A percentile compares a stretch with the other conserved stretches of the same genome.
Conservation (phyloP, 345 rosid genomes). For the Theobroma cacao region DNA sequence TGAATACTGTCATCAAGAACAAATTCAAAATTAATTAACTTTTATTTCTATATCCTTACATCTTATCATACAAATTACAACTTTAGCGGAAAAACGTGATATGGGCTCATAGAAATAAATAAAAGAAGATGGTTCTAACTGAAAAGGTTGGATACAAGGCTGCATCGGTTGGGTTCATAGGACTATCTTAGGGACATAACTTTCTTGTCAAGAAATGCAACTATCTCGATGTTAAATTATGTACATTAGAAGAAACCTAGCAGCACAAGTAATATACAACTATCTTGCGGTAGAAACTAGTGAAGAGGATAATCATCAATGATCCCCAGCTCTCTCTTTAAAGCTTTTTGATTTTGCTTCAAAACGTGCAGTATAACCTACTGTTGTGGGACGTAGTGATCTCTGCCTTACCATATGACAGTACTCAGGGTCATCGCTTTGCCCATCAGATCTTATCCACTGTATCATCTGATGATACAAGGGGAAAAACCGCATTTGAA, state of each 20-base stretch:
- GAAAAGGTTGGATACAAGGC: background rate
- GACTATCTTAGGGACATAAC: background rate
- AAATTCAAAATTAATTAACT: too few relatives aligned
- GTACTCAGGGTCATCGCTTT: constrained; percentile 76
- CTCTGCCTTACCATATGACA: constrained; percentile 81
- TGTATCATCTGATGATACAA: constrained; percentile 90
- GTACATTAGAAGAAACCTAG: constrained; percentile 5
- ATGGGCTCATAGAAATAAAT: background rate
- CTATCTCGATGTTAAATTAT: background rate
- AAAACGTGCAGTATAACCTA: constrained; percentile 78
- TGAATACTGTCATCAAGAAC: background rate
- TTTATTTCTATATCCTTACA: background rate
- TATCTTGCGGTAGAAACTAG: background rate
- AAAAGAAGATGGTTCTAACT: constrained; percentile 8
- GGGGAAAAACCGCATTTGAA: constrained; percentile 86
- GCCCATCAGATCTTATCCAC: constrained; percentile 77
- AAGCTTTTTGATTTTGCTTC: constrained; percentile 36
- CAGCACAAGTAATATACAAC: constrained; percentile 9
- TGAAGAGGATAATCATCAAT: background rate
- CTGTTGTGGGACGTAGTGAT: constrained; percentile 67
- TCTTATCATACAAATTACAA: background rate
- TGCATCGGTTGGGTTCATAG: background rate
- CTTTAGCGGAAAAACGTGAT: background rate
- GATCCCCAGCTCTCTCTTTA: constrained; percentile 9
- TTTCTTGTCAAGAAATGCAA: constrained; percentile 4